These are phyloP conservation scores for Paramecium sonneborni DNA, from an alignment of 73 alveolate species.

Conservation along the genomic window DNA sequence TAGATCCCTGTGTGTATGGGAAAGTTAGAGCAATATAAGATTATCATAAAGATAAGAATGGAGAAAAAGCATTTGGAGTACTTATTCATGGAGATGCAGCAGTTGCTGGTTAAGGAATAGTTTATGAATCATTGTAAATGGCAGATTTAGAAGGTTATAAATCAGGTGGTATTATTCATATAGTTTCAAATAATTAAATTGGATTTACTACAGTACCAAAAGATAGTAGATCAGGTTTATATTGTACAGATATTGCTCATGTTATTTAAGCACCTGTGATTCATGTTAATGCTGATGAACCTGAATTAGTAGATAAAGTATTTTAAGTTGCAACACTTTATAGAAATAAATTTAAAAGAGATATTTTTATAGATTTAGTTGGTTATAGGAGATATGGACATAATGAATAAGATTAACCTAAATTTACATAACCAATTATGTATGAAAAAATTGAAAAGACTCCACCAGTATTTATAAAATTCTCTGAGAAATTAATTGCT, in stretches of 20 bases:
- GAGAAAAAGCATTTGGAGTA: conserved; percentile 69
- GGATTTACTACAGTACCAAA: conserved; percentile 90
- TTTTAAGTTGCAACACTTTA: conserved; percentile 80
- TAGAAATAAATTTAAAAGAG: conserved; percentile 77
- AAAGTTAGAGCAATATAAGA: conserved; percentile 81
- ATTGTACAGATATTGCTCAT: conserved; percentile 73
- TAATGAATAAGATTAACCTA: conserved; percentile 86
- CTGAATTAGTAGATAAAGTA: conserved; percentile 74
- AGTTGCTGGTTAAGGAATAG: conserved; percentile 85
- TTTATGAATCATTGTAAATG: conserved; percentile 75
- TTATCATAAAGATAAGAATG: conserved; percentile 69
- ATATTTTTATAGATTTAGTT: conserved; percentile 78
- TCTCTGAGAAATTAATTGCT: conserved; percentile 69
- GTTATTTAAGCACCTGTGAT: conserved; percentile 71
- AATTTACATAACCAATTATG: conserved; percentile 84
- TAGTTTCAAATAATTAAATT: conserved; percentile 85
- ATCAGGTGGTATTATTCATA: conserved; percentile 83
- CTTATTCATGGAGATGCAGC: conserved; percentile 89
- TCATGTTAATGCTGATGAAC: conserved; percentile 83
- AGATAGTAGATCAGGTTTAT: conserved; percentile 73
- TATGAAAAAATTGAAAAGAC: conserved; percentile 70
- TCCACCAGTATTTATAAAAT: conserved; percentile 70
- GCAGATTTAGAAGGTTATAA: conserved; percentile 65
- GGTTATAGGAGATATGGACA: conserved; percentile 84
- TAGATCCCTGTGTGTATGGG: conserved; percentile 81